Conservation (phyloP, 306 rosid genomes). For the Luffa acutangula region DNA sequence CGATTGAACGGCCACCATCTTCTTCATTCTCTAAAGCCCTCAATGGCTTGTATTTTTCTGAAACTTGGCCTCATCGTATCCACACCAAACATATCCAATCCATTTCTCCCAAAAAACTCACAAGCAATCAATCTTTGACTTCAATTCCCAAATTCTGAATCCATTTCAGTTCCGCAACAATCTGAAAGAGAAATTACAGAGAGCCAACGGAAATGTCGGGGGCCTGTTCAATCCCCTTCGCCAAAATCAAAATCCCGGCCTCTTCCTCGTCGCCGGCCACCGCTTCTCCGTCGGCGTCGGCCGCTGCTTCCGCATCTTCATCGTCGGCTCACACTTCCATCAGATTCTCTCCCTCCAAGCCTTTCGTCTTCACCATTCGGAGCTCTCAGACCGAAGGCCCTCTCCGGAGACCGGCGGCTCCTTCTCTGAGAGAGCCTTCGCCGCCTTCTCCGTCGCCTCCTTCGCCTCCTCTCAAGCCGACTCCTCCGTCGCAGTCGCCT, state of each 20-base stretch:
- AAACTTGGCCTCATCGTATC: conserved; percentile 60
- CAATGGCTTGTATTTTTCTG: conserved; percentile 2
- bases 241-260: conserved; percentile 44
- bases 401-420: conserved; percentile 81
- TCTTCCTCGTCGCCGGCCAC: conserved; percentile 30
- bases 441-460: conserved; percentile 18
- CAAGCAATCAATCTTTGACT: background rate
- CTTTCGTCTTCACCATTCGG: conserved; percentile 33
- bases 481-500: conserved; percentile 45
- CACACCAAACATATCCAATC: conserved; percentile 36
- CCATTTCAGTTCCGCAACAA: background rate
- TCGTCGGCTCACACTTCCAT: conserved; percentile 21
- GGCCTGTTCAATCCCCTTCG: conserved; percentile 56
- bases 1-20: background rate
- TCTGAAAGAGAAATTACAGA: background rate
- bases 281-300: conserved; percentile 25
- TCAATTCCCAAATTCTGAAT: background rate
- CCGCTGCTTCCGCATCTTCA: conserved; percentile 19
- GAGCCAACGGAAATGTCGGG: conserved; percentile 41
- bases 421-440: conserved; percentile 57
- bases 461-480: conserved; percentile 29
- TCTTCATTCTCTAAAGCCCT: background rate
- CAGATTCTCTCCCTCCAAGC: conserved; percentile 23
- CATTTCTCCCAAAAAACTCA: background rate
- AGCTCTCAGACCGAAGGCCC: conserved; percentile 83